Evolutionary conservation across 129 eudicot genomes (phyloP).

Genomic region (Artemisia annua): DNA sequence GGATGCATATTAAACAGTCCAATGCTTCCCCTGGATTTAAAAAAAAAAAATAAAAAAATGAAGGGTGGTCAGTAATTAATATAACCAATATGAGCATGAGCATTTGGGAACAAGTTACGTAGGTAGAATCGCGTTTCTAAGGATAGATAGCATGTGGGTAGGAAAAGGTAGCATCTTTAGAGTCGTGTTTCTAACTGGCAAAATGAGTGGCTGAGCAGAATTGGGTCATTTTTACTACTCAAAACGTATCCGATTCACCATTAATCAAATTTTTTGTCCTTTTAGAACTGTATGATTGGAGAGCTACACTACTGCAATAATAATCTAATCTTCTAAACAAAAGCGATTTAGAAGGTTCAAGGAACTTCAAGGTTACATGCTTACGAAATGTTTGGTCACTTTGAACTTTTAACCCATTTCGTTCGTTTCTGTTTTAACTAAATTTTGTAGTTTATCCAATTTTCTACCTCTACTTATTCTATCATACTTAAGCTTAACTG

Average conservation of each 20-base stretch:
- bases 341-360: not conserved
- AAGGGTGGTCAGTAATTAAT: not conserved
- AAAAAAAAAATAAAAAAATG: not conserved
- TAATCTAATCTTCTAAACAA: not conserved
- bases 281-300: too few relatives aligned
- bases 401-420: not conserved
- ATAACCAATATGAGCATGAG: not conserved
- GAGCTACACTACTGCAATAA: not conserved
- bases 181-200: too few relatives aligned
- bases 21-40: slow-evolving; percentile 83
- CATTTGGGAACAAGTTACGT: not conserved
- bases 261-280: too few relatives aligned
- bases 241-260: too few relatives aligned
- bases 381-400: not conserved
- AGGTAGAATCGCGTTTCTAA: not conserved
- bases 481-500: too few relatives aligned
- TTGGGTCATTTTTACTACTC: too few relatives aligned
- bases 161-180: not conserved
- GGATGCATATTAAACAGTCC: slow-evolving; percentile 85
- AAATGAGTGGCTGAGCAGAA: too few relatives aligned
- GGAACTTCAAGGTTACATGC: not conserved
- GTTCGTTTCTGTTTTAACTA: not conserved
- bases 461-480: not conserved
- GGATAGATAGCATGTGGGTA: not conserved
- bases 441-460: not conserved